phyloP scores from a whole-genome alignment of 495 filamentous ascomycete genomes.

The Platismatia glauca region DNA sequence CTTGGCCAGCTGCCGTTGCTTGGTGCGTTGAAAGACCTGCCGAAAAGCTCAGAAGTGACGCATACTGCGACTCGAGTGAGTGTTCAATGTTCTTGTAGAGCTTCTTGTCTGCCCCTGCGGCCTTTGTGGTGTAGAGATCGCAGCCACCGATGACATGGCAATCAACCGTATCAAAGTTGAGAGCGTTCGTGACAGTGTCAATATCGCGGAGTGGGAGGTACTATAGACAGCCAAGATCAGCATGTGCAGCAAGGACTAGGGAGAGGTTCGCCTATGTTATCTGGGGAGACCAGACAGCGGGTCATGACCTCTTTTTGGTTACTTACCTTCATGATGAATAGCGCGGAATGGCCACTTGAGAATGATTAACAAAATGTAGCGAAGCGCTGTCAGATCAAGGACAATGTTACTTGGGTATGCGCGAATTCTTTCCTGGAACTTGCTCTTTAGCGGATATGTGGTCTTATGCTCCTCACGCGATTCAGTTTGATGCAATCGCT shows the following conservation, averaged over 20 bases:
- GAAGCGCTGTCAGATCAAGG: constrained; percentile 7
- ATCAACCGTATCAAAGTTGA: constrained; percentile 90
- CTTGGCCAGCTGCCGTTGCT: constrained; percentile 42
- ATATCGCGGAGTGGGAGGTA: constrained; percentile 85
- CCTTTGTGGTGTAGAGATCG: constrained; percentile 95
- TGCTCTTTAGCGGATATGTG: not conserved
- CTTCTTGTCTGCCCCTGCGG: constrained; percentile 89
- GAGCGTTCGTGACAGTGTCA: constrained; percentile 75
- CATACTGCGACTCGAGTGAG: constrained; percentile 79
- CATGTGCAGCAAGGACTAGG: constrained; percentile 5
- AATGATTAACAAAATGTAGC: constrained; percentile 9
- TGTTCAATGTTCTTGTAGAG: constrained; percentile 91
- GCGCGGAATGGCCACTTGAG: constrained; percentile 5
- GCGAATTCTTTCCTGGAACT: not conserved
- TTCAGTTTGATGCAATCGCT: not conserved
- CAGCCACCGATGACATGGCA: constrained; percentile 83
- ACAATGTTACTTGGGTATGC: constrained; percentile 16
- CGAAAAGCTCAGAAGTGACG: constrained; percentile 71
- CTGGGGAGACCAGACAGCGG: constrained; percentile 4
- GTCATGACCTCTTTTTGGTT: constrained; percentile 6
- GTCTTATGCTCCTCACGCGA: not conserved
- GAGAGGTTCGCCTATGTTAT: constrained; percentile 14
- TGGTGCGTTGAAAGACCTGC: constrained; percentile 74
- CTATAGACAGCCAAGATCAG: constrained; percentile 37
- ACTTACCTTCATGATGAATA: constrained; percentile 20